Percentiles rank a stretch among this genome's conserved stretches.
Evolutionary conservation across 345 rosid genomes (phyloP).

Genomic region (Mercurialis annua): DNA sequence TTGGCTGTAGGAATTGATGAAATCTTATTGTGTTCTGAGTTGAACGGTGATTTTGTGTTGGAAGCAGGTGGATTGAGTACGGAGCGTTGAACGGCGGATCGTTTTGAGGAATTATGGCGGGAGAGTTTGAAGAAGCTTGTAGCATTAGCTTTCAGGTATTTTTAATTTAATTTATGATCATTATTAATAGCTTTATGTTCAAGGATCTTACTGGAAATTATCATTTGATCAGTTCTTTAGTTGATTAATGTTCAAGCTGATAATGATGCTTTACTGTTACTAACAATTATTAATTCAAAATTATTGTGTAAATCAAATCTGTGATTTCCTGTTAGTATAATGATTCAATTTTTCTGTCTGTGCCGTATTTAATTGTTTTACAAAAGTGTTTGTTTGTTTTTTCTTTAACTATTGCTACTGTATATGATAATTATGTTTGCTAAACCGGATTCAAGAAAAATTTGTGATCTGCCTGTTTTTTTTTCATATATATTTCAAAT

Average conservation of each 20-base stretch:
- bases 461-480: too few species aligned
- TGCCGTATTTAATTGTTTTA: too few species aligned
- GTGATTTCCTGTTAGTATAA: too few species aligned
- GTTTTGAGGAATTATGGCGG: conserved; percentile 47
- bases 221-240: background rate
- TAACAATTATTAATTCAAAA: background rate
- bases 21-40: background rate
- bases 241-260: background rate
- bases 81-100: conserved; percentile 15
- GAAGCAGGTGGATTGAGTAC: conserved; percentile 11
- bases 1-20: background rate
- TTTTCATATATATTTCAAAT: too few species aligned
- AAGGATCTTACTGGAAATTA: background rate
- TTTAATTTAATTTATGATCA: background rate
- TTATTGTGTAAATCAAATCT: background rate
- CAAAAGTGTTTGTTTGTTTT: too few species aligned
- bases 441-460: too few species aligned
- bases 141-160: conserved; percentile 58
- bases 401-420: too few species aligned
- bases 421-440: background rate
- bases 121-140: conserved; percentile 63
- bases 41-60: background rate
- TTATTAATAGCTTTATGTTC: background rate
- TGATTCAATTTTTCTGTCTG: too few species aligned
- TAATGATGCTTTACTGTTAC: background rate